Evolutionary conservation across 2,329 filamentous ascomycete species (phyloP).

Genomic region (Aspergillus jensenii): DNA sequence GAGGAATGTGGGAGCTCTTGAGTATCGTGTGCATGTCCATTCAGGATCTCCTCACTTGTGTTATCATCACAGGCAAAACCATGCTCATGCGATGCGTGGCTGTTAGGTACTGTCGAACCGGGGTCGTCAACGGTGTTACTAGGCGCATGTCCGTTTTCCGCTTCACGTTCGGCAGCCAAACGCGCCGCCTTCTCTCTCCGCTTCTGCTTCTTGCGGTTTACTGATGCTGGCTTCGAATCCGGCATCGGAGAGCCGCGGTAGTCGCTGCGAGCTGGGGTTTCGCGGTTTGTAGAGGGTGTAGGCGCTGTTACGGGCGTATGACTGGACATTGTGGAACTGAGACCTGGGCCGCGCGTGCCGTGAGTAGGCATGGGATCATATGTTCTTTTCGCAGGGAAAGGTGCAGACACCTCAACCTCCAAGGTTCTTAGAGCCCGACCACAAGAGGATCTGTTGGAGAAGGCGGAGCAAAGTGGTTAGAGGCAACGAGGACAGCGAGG

Average conservation of each 20-base stretch:
- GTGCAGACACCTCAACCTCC: conserved; percentile 9
- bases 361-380: conserved; percentile 17
- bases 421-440: conserved; percentile 14
- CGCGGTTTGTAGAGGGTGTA: conserved; percentile 31
- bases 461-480: conserved; percentile 16
- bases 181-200: conserved; percentile 81
- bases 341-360: conserved; percentile 23
- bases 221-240: conserved; percentile 45
- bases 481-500: background rate
- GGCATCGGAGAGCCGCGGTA: conserved; percentile 7
- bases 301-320: conserved; percentile 24
- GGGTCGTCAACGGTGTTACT: conserved; percentile 31
- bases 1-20: conserved; percentile 23
- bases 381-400: conserved; percentile 7
- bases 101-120: conserved; percentile 28
- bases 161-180: conserved; percentile 58
- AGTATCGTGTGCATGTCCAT: conserved; percentile 54
- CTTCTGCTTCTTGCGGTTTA: conserved; percentile 96
- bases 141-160: conserved; percentile 28
- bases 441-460: conserved; percentile 16
- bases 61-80: conserved; percentile 33
- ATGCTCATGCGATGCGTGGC: conserved; percentile 29
- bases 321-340: conserved; percentile 29
- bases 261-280: conserved; percentile 21
- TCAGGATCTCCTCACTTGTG: conserved; percentile 54